phyloP scores from a whole-genome alignment of 2,329 filamentous ascomycete species.

The Fusarium phyllophilum region DNA sequence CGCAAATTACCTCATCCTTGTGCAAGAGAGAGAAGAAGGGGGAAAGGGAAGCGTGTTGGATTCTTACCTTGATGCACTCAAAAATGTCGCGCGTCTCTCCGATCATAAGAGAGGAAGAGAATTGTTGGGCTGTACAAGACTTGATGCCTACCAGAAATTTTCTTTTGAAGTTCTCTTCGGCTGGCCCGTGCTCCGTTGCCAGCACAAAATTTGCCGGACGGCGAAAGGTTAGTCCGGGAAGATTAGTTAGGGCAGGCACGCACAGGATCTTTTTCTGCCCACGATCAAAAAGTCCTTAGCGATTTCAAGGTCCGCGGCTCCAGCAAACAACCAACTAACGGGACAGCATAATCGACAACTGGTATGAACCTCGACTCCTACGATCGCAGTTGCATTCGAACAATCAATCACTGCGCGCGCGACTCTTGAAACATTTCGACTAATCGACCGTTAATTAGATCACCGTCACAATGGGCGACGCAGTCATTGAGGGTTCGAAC shows the following conservation, averaged over 20 bases:
- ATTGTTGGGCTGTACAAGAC: neutral
- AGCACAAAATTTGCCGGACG: constrained; percentile 10
- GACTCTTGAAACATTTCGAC: constrained; percentile 44
- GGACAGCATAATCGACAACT: constrained; percentile 53
- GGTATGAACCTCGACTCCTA: constrained; percentile 50
- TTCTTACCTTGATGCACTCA: constrained; percentile 46
- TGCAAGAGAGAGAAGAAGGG: constrained; percentile 13
- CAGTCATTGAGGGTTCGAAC: constrained; percentile 81
- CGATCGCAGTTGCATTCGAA: constrained; percentile 41
- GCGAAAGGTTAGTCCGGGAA: constrained; percentile 46
- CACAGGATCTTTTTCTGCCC: constrained; percentile 54
- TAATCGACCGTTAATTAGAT: constrained; percentile 56
- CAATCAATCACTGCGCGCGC: constrained; percentile 41
- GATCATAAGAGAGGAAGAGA: constrained; percentile 1
- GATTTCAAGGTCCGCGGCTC: constrained; percentile 51
- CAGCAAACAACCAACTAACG: constrained; percentile 53
- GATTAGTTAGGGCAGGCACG: constrained; percentile 48
- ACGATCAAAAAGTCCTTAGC: constrained; percentile 55
- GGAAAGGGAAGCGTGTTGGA: neutral
- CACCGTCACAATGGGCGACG: constrained; percentile 81
- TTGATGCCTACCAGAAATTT: constrained; percentile 28
- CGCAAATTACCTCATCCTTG: constrained; percentile 98
- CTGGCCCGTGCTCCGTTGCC: constrained; percentile 36
- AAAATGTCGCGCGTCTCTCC: constrained; percentile 33
- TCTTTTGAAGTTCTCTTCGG: constrained; percentile 42